Evolutionary conservation across 192 early-diverging fungal species (phyloP), one percentile per base, ranked within the genome.

Genomic region (Entomortierella parvispora): DNA sequence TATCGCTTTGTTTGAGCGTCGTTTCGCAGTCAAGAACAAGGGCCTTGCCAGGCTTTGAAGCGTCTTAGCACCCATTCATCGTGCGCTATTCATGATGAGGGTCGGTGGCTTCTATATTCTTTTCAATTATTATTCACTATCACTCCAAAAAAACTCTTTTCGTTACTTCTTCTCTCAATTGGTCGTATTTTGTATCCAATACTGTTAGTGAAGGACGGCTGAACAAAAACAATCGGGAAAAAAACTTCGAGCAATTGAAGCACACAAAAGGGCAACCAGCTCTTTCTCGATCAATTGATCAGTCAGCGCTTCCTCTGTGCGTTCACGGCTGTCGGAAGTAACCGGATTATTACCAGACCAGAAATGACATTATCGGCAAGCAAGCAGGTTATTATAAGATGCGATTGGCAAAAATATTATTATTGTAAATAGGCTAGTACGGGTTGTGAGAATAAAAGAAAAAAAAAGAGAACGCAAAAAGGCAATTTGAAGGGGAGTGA

Each of bases 1-100:
- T 77, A 47, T 77, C 74, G 74, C 74, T 68, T 68, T 77, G 74
- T 77, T 77, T 50, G 74, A 77, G 74, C 65, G 74, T 77, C 74
- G 52, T 26, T 68, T 52, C 74, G 65, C 65, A 68, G 74, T 68
- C 74, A 77, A 77, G 55, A 71, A 53, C 69, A 77, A 66, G 68
- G 64, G 60, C 59, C 66, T 77, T 77, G 65, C 74, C 65, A 77
- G 66, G 65, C 62, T 68, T 66, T 66, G 64, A 66, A 68, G 67
- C 61, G 56, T 77, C 74, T 77, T 68, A 77, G 74, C 56, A 65
- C 74, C 74, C 74, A 77, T 77, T 58, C 74, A 25, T 59, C 31
- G 47, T 54, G 53, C 37, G 28, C 15, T 18, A 40, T 63, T 53
- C 43, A 22, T 60, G 31, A 45, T 31, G 74, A 67, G 74, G 74